Conservation (phyloP, 495 filamentous ascomycete genomes). For the Penicillium lagena region DNA sequence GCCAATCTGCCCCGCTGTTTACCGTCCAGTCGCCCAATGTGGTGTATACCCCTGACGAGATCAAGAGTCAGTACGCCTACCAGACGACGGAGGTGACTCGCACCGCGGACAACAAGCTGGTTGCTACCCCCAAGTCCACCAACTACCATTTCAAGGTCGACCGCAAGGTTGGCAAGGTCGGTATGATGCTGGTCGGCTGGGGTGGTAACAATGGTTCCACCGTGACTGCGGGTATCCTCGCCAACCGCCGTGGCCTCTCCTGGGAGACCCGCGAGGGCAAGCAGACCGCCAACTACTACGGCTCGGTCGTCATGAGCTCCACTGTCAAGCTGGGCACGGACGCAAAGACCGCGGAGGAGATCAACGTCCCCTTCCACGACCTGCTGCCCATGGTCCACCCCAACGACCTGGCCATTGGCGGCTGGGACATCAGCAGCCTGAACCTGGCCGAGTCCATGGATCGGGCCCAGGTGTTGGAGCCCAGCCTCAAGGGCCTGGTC, state of each 20-base stretch:
- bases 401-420: constrained; percentile 90
- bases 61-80: constrained; percentile 94
- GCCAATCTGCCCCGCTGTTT: constrained; percentile 57
- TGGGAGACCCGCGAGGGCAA: constrained; percentile 93
- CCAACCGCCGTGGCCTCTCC: constrained; percentile 76
- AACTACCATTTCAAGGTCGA: constrained; percentile 97
- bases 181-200: constrained; percentile 96
- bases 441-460: constrained; percentile 92
- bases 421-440: constrained; percentile 94
- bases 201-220: constrained; percentile 98
- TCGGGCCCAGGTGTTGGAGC: constrained; percentile 88
- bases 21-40: constrained; percentile 90
- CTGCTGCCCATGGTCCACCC: constrained; percentile 96
- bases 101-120: constrained; percentile 67
- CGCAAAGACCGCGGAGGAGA: constrained; percentile 74
- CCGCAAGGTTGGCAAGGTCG: constrained; percentile 86
- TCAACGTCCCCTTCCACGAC: constrained; percentile 94
- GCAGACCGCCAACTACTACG: constrained; percentile 90
- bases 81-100: constrained; percentile 79
- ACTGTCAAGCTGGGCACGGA: constrained; percentile 95
- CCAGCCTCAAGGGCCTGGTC: constrained; percentile 78
- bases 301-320: constrained; percentile 92
- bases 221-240: constrained; percentile 94
- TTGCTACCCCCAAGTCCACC: constrained; percentile 81
- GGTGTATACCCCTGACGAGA: constrained; percentile 77